Base-by-base conservation (phyloP, 345 rosid species). In the Sapria himalayana region DNA sequence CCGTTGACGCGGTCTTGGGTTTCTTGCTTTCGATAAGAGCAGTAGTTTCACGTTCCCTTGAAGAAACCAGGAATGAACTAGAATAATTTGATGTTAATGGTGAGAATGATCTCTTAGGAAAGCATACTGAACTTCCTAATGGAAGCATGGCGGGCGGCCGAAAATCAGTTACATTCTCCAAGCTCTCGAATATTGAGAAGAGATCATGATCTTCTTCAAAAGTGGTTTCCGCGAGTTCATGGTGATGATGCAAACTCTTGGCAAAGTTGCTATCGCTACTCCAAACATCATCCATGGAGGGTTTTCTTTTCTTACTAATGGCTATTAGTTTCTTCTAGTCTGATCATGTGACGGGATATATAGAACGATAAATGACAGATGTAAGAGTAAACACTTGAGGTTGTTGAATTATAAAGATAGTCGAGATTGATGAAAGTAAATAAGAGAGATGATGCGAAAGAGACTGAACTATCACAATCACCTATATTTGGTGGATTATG, bases 381-480 rank as follows among this genome's bases (percentile, higher is more conserved):
- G 15, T 29, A 9, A 19, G 18, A n/a, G n/a, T n/a, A n/a, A n/a
- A n/a, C n/a, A n/a, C n/a, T n/a, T n/a, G n/a, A n/a, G n/a, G n/a
- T n/a, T n/a, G n/a, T n/a, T n/a, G n/a, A n/a, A n/a, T n/a, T n/a
- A n/a, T n/a, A n/a, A n/a, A 43, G 41, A 19, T 54, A 33, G 60
- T 46, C 51, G 33, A 55, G 67, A 61, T 57, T 31, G 36, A 57
- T 37, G 27, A 37, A 29, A 29, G 43, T 46, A 39, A 56, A 67
- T 35, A 39, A 48, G 25, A 27, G 49, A 36, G 56, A 29, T 15
- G 54, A 27, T 39, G 23, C 57, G 74, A 69, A 70, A 72, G 60
- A 63, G 68, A 66, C 66, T 55, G 71, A 62, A 76, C 76, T 56
- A 67, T 81, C 82, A 53, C 70, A 56, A 69, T 81, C 89, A 60